phyloP scores from a whole-genome alignment of 306 rosid species.

The Cyclanthera cordifolia region DNA sequence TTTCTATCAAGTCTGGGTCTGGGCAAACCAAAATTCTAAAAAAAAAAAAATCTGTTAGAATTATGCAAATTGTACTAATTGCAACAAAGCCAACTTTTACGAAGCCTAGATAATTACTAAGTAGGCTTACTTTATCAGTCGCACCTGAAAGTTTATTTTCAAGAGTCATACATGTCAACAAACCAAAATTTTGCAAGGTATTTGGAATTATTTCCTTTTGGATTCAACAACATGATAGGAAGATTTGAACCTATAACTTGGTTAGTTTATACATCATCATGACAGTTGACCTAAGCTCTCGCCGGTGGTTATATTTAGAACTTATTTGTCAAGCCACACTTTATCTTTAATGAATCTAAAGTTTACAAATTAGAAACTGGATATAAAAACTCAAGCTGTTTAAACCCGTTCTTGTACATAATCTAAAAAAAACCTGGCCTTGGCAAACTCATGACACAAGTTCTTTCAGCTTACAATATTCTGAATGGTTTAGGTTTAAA shows the following conservation, averaged over 20 bases:
- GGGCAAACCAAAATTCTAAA: not conserved
- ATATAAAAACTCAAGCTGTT: no score
- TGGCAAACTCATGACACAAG: not conserved
- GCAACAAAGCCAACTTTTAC: not conserved
- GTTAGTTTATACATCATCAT: no score
- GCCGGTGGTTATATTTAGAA: no score
- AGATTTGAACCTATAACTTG: no score
- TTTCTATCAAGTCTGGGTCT: not conserved
- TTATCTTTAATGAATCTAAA: no score
- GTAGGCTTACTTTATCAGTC: not conserved
- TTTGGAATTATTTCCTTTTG: no score
- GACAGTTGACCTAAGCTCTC: no score
- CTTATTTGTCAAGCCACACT: no score
- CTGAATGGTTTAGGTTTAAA: not conserved
- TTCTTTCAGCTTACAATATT: not conserved
- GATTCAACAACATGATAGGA: no score
- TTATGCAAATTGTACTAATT: not conserved
- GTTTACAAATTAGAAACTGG: no score
- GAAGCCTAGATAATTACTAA: not conserved
- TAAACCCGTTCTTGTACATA: no score
- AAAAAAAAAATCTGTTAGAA: not conserved
- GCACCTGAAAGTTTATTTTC: not conserved
- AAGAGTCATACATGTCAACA: not conserved
- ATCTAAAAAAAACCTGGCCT: not conserved
- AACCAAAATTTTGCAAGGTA: no score